Base-by-base conservation (phyloP, 169 alveolate genomes). In the Besnoitia besnoiti region DNA sequence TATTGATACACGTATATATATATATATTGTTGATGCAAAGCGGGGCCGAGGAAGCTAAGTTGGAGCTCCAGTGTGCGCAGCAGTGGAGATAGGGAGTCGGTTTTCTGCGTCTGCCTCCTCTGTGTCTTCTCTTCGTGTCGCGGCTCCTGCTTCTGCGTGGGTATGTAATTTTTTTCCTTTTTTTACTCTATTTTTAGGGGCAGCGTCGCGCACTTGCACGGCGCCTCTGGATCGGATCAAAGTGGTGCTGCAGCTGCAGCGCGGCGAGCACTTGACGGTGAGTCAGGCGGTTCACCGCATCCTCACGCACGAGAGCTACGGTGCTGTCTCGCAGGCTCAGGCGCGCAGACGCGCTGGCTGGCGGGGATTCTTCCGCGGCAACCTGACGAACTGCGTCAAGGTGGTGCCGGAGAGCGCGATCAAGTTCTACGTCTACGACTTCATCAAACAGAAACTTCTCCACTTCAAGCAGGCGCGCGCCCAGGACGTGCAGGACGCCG, bases 141-240 rank as follows among this genome's bases (percentile, higher is more conserved):
- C n/a, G n/a, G n/a, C n/a, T n/a, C n/a, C n/a, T 47, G 27, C 37
- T 0, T 30, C 42, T 27, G 35, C 46, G 19, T 7, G 16, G 40
- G 55, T n/a, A 27, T 67, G 35, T 76, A 35, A 46, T 0, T 75
- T 42, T 21, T 77, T 0, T 27, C 85, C 37, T 67, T 89, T 16
- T 35, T 76, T 44, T 8, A 42, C 30, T 33, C 46, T 21, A 73
- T 37, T 14, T 59, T 0, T 47, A 93, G 96, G 96, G 42, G 95
- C 93, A 35, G 93, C 89, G 39, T 90, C 94, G 33, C 94, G 96
- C 47, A 94, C 95, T 21, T 96, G 51, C 46, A 94, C 96, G 0
- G 96, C 96, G 4, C 96, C 96, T 16, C 55, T 94, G 46, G 96
- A 94, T 91, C 94, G 96, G 35, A 59, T 94, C 73, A 94, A 94